Evolutionary conservation across 139 green algal genomes (phyloP).

Genomic region (Zygnema cylindricum): DNA sequence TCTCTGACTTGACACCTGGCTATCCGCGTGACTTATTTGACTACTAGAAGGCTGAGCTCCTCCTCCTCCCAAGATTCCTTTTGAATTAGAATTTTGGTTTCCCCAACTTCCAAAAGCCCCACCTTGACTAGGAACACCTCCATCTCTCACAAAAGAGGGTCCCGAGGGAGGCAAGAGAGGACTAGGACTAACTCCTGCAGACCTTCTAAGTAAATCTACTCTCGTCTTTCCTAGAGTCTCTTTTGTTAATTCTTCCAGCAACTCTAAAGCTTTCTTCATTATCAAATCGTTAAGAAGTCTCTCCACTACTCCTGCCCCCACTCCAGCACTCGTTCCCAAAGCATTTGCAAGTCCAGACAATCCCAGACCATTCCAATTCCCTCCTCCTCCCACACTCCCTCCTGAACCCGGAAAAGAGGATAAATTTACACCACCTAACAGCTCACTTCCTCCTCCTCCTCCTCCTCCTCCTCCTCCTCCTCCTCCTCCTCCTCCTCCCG

Average conservation of each 20-base stretch:
- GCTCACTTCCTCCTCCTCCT: constrained; percentile 69
- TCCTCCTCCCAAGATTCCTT: background rate
- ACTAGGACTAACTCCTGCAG: background rate
- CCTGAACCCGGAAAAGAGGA: no score
- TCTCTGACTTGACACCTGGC: constrained; percentile 1
- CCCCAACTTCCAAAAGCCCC: background rate
- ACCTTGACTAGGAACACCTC: background rate
- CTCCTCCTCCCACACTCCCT: background rate
- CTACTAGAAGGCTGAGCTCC: background rate
- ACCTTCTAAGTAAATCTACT: background rate
- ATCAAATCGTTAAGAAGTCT: constrained; percentile 1
- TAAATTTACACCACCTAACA: no score
- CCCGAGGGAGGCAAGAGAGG: background rate
- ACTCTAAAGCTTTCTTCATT: background rate
- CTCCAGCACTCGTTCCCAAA: background rate
- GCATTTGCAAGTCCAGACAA: background rate
- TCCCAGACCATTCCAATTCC: background rate
- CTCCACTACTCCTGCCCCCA: background rate
- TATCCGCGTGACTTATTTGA: background rate
- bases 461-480: constrained; percentile 69
- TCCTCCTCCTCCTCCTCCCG: constrained; percentile 40
- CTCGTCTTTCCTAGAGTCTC: background rate
- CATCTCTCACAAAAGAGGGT: background rate
- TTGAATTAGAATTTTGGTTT: background rate
- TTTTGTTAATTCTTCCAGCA: constrained; percentile 3